Evolutionary conservation across 345 rosid species (phyloP).

Genomic region (Geranium rotundifolium): DNA sequence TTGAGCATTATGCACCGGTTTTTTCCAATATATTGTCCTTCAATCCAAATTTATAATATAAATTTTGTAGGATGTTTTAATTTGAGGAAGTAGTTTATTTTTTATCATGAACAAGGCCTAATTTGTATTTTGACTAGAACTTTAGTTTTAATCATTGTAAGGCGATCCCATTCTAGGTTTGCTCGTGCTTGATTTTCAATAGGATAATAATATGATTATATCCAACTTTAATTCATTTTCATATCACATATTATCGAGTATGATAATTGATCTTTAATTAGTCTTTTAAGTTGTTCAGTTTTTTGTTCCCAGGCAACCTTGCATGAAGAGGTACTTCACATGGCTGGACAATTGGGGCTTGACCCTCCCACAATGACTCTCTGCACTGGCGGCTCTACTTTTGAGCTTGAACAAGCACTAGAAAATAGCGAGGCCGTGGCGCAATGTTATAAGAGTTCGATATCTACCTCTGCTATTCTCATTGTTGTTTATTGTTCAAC

Average conservation of each 20-base stretch:
- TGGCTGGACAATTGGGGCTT: constrained; percentile 98
- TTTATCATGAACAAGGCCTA: no score
- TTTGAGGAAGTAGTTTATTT: no score
- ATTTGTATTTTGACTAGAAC: no score
- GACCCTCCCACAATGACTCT: constrained; percentile 83
- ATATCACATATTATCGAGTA: neutral
- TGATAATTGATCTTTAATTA: no score
- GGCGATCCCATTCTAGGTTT: no score
- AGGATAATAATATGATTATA: neutral
- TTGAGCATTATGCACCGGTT: no score
- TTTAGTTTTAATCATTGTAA: no score
- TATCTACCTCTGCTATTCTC: constrained; percentile 52
- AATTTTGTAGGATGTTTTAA: no score
- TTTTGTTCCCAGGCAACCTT: constrained; percentile 54
- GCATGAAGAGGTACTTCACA: constrained; percentile 67
- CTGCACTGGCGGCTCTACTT: constrained; percentile 41
- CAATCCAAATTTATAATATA: no score
- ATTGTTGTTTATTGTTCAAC: constrained; percentile 65
- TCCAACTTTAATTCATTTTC: neutral
- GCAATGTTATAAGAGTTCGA: constrained; percentile 55
- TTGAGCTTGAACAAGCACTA: constrained; percentile 74
- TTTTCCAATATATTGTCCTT: no score
- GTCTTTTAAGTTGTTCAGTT: neutral
- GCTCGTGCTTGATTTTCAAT: neutral
- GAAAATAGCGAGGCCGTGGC: constrained; percentile 90